Evolutionary conservation across 1,139 yeast species (phyloP), one percentile per base, ranked within the genome.

Genomic region (Tardiomyces depauwii): DNA sequence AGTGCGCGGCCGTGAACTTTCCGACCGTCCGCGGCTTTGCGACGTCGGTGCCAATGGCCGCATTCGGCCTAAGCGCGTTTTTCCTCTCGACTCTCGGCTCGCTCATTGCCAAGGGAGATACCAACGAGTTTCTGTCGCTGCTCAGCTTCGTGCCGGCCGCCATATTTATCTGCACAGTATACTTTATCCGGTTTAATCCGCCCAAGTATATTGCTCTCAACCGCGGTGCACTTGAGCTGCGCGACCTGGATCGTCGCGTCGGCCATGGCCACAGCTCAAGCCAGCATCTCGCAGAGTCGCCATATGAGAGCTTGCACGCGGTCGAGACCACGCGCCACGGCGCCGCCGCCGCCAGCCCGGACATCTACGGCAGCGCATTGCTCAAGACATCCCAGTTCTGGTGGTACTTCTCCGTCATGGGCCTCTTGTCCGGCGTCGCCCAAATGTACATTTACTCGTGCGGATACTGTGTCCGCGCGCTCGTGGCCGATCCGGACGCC

Each of bases 361-460:
- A 57, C 40, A 43, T 60, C 18, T 51, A 55, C 23, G 67, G 66
- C 11, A 27, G 49, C 6, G 42, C 52, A n/a, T 51, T 64, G 41
- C 45, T 64, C 18, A 45, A 48, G 11, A 44, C 48, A n/a, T 49
- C 52, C n/a, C 45, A 54, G 12, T 67, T 68, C 51, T 66, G 71
- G 71, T 47, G 57, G 18, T 67, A 64, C 47, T 60, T 64, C 53
- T 42, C 73, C 10, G 68, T 81, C 18, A 67, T 83, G 51, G 83
- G 88, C 1, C 63, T 77, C 2, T 65, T 82, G 42, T 82, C 84
- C 54, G 85, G 88, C 1, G 71, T 80, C 50, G 93, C 93, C 10
- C 91, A 84, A 60, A 78, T 82, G 73, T 84, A 82, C 59, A 83
- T 84, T 28, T 82, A 76, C 56, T 76, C 85, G 3, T 78, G 84